These are phyloP conservation scores for Mallotus repandus DNA, from an alignment of 441 rosid genomes.

Conservation along the genomic window DNA sequence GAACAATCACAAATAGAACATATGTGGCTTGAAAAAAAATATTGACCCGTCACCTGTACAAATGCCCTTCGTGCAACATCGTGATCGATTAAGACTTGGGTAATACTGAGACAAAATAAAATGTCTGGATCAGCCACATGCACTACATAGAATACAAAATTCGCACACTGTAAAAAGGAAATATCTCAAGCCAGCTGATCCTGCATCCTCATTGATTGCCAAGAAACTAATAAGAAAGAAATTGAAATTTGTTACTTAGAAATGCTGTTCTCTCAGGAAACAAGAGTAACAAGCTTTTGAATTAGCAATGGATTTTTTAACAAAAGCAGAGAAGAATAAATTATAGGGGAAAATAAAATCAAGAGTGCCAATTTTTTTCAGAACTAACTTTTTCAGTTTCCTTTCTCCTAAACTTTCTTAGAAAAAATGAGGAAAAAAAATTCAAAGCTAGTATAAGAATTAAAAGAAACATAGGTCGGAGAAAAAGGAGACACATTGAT, in stretches of 20 bases:
- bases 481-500: not conserved
- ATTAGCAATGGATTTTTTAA: not conserved
- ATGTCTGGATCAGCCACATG: slow-evolving; percentile 1
- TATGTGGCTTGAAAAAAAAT: slow-evolving; percentile 17
- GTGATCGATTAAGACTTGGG: slow-evolving; percentile 96
- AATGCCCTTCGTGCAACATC: slow-evolving; percentile 94
- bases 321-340: not conserved
- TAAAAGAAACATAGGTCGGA: no score
- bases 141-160: not conserved
- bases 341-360: not conserved
- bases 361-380: no score
- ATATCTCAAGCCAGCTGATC: slow-evolving; percentile 1
- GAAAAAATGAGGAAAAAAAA: not conserved
- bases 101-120: slow-evolving; percentile 55
- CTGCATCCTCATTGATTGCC: not conserved
- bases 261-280: not conserved
- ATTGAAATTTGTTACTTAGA: slow-evolving; percentile 1
- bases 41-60: slow-evolving; percentile 71
- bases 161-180: not conserved
- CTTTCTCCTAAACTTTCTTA: slow-evolving; percentile 3
- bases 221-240: not conserved
- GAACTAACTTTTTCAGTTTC: no score
- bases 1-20: slow-evolving; percentile 5
- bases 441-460: no score
- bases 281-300: not conserved